Base-by-base conservation (phyloP, 2,329 filamentous ascomycete species). In the Aspergillus melleus region DNA sequence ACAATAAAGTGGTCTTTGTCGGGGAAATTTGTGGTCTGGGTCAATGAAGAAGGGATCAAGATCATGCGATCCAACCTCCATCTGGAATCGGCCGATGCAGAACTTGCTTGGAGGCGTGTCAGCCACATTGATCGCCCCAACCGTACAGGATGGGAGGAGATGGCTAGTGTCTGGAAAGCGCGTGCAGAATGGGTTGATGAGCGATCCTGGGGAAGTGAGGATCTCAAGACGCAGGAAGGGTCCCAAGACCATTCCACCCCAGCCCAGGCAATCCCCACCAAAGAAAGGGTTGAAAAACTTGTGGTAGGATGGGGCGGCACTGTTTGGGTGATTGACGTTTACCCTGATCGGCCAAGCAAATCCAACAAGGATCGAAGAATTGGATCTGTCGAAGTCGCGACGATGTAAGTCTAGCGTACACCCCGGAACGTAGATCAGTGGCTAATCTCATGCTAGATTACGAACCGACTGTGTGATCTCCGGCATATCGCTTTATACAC, bases 381-480 rank as follows among this genome's bases (percentile, higher is more conserved):
- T 67, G 94, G 92, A 30, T 89, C 87, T 67, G 93, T 92, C 53
- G 92, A 97, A 73, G 94, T 98, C 73, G 87, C 92, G 63, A 96
- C 96, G 77, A 93, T 94, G 91, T 96, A 75, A 84, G 90, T 84
- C 32, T 49, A 8, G 19, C 19, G 6, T n/a, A 16, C 20, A 12
- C 47, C 5, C 8, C 54, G 6, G 29, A 32, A 16, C 20, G 39
- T 20, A 12, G 11, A 9, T 11, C 8, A 49, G 74, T 66, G 73
- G 64, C 74, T 73, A 50, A 72, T 55, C 12, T 52, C n/a, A 54
- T 26, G 26, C 19, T 65, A 93, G 90, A 77, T 86, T 98, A 77
- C 90, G 92, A 71, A 96, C 95, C 78, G 95, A 99, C 80, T 98
- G 95, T 82, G 92, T 96, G 75, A 92, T 99, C 81, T 96, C 95